Percentiles rank a stretch among this genome's conserved stretches.
phyloP scores from a whole-genome alignment of 1,284 basidiomycete species.

The Fomitopsis betulina region DNA sequence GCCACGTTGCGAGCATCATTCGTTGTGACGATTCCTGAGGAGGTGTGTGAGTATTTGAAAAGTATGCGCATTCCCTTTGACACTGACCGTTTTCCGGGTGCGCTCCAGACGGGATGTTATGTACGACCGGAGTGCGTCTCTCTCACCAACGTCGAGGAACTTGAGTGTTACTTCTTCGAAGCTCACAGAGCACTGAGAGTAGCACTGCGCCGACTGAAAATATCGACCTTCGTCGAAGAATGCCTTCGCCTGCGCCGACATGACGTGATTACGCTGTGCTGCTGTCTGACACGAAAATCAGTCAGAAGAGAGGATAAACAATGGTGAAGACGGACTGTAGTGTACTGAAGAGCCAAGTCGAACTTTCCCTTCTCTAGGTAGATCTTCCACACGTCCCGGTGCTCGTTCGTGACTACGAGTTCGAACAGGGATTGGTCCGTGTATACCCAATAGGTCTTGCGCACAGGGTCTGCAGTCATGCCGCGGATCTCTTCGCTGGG shows the following conservation, averaged over 20 bases:
- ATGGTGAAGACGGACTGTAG: conserved; percentile 52
- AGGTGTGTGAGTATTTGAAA: neutral
- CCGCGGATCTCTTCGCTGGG: conserved; percentile 69
- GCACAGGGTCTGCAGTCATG: conserved; percentile 78
- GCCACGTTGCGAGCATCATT: conserved; percentile 98
- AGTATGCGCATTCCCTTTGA: neutral
- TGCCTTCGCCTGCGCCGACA: conserved; percentile 83
- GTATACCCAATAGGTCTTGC: conserved; percentile 93
- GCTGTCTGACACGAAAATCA: conserved; percentile 50
- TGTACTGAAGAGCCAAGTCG: conserved; percentile 75
- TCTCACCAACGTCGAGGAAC: conserved; percentile 87
- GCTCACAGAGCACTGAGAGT: conserved; percentile 81
- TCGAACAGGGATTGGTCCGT: conserved; percentile 91
- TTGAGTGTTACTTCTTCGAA: conserved; percentile 94
- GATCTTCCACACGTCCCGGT: conserved; percentile 92
- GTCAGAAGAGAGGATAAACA: neutral
- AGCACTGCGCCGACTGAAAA: conserved; percentile 90
- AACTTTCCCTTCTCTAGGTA: conserved; percentile 80
- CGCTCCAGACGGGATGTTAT: conserved; percentile 85
- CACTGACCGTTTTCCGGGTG: conserved; percentile 67
- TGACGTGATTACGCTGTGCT: conserved; percentile 79
- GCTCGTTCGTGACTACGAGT: conserved; percentile 83
- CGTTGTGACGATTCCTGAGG: conserved; percentile 84
- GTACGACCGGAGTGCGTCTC: conserved; percentile 92
- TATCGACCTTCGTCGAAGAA: conserved; percentile 81